These are phyloP conservation scores for Mycena capillaripes DNA, from an alignment of 768 basidiomycete species.

Conservation along the genomic window DNA sequence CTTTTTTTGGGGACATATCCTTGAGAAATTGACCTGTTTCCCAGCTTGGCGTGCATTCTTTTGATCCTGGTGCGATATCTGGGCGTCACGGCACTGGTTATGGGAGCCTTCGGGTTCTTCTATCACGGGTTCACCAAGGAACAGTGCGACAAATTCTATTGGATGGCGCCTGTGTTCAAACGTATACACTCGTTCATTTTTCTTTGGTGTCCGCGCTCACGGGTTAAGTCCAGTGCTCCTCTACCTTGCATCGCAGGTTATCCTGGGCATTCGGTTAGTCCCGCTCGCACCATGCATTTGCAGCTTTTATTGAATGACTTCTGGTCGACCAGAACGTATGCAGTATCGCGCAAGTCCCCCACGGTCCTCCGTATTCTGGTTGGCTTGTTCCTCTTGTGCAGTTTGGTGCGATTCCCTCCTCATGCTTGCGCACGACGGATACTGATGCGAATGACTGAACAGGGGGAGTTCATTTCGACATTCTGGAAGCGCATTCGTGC, in stretches of 20 bases:
- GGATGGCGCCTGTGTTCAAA: slow-evolving; percentile 26
- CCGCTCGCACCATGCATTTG: not conserved
- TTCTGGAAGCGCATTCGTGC: slow-evolving; percentile 27
- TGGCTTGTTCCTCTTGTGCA: not conserved
- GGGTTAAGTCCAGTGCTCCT: not conserved
- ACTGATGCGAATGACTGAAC: no score
- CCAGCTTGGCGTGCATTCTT: slow-evolving; percentile 1
- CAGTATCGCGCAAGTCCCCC: slow-evolving; percentile 31
- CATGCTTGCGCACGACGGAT: not conserved
- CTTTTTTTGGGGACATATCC: not conserved
- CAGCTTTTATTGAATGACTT: not conserved
- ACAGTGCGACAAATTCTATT: slow-evolving; percentile 4
- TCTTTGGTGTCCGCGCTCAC: not conserved
- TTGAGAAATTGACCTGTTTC: not conserved
- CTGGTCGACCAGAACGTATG: slow-evolving; percentile 25
- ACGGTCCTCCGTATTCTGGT: not conserved
- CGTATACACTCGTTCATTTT: not conserved
- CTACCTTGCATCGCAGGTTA: slow-evolving; percentile 25
- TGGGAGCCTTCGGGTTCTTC: slow-evolving; percentile 17
- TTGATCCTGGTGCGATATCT: slow-evolving; percentile 29
- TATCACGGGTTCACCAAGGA: slow-evolving; percentile 22
- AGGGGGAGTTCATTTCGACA: not conserved
- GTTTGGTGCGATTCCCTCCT: not conserved
- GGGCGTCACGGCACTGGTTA: slow-evolving; percentile 4
- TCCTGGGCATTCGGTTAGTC: slow-evolving; percentile 20